Conservation (phyloP, 2,329 filamentous ascomycete genomes). For the Fusarium penzigii region DNA sequence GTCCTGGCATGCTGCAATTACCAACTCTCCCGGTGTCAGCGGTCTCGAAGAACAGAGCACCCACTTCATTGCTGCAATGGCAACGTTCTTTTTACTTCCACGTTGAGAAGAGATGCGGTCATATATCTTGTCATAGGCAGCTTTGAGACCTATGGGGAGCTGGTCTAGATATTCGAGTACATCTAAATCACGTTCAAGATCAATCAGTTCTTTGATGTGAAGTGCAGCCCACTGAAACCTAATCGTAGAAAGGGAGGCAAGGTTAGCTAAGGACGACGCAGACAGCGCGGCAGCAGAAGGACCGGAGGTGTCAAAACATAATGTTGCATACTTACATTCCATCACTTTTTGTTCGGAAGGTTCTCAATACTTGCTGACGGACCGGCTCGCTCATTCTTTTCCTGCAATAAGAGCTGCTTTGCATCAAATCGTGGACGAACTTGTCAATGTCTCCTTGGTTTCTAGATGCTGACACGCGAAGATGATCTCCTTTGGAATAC, state of each 20-base stretch:
- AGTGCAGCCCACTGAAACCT: constrained; percentile 24
- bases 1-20: constrained; percentile 1
- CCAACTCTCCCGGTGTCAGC: constrained; percentile 1
- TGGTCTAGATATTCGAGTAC: constrained; percentile 7
- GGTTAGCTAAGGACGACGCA: no score
- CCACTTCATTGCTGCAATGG: constrained; percentile 1
- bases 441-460: constrained; percentile 19
- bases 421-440: constrained; percentile 3
- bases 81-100: constrained; percentile 1
- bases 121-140: constrained; percentile 16
- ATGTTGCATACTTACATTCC: constrained; percentile 18
- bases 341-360: constrained; percentile 9
- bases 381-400: constrained; percentile 1
- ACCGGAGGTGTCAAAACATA: no score
- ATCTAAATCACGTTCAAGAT: constrained; percentile 3
- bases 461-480: constrained; percentile 8
- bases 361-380: constrained; percentile 1
- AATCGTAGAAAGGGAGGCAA: no score
- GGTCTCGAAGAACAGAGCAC: constrained; percentile 2
- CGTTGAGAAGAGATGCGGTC: neutral
- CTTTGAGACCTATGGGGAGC: constrained; percentile 7
- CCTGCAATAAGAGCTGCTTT: constrained; percentile 5
- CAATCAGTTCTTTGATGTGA: constrained; percentile 12
- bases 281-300: no score
- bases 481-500: constrained; percentile 1